phyloP scores from a whole-genome alignment of 495 filamentous ascomycete genomes.

The Platismatia glauca region DNA sequence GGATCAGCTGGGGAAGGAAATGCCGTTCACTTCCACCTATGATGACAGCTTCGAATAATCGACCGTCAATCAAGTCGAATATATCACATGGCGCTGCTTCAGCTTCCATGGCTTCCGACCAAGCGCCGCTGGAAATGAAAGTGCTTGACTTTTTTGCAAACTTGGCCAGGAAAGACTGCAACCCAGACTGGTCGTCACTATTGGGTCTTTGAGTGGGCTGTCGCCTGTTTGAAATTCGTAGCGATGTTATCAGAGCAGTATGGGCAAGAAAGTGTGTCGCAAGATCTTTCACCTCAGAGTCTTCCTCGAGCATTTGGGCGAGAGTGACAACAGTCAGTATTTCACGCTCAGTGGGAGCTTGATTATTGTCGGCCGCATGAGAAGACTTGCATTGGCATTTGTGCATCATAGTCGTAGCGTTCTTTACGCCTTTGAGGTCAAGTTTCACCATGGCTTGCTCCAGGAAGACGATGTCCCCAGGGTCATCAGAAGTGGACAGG shows the following conservation, averaged over 20 bases:
- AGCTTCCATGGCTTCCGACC: slow-evolving; percentile 19
- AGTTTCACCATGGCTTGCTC: neutral
- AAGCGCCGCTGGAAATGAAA: slow-evolving; percentile 10
- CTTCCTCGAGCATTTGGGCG: slow-evolving; percentile 3
- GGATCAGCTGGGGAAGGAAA: neutral
- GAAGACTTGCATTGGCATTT: slow-evolving; percentile 6
- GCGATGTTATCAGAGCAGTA: slow-evolving; percentile 8
- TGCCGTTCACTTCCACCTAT: neutral
- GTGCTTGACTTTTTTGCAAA: slow-evolving; percentile 1
- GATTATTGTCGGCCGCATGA: neutral
- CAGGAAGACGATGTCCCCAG: neutral
- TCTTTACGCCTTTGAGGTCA: neutral
- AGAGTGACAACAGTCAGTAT: slow-evolving; percentile 10
- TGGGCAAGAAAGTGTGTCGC: slow-evolving; percentile 12
- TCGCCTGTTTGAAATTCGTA: slow-evolving; percentile 9
- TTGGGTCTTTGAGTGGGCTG: neutral
- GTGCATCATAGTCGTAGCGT: no score
- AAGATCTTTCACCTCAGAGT: neutral
- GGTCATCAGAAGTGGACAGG: neutral
- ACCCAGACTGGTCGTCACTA: neutral
- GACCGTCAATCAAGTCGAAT: slow-evolving; percentile 57
- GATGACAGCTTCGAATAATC: slow-evolving; percentile 38
- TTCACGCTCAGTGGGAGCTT: slow-evolving; percentile 7
- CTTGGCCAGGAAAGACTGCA: slow-evolving; percentile 12
- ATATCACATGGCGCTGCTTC: slow-evolving; percentile 36